Conservation (phyloP, 306 rosid genomes). For the Dalbergia cochinchinensis region DNA sequence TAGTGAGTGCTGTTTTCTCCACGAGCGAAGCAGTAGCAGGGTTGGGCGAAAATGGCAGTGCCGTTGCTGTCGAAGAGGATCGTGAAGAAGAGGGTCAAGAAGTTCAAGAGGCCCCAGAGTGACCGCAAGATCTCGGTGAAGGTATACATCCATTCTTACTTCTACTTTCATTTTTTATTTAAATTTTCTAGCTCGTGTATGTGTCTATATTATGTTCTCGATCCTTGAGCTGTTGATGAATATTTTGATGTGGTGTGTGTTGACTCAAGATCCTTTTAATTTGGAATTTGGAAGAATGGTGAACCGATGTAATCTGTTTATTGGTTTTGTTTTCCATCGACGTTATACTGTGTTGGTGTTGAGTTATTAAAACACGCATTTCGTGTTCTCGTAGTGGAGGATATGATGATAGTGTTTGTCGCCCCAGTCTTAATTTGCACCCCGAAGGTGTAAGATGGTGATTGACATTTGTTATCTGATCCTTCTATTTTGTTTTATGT, state of each 20-base stretch:
- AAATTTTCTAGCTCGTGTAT: too few species aligned
- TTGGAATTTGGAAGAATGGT: too few species aligned
- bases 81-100: slow-evolving; percentile 85
- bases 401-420: slow-evolving; percentile 68
- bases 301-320: too few species aligned
- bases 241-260: too few species aligned
- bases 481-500: neutral
- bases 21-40: neutral
- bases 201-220: too few species aligned
- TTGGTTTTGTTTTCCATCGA: too few species aligned
- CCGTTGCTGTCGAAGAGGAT: slow-evolving; percentile 75
- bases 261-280: too few species aligned
- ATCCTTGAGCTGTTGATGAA: too few species aligned
- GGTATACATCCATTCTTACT: slow-evolving; percentile 44
- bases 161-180: neutral
- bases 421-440: slow-evolving; percentile 94
- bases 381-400: neutral
- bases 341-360: neutral
- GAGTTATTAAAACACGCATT: neutral
- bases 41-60: slow-evolving; percentile 58
- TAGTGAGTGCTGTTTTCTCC: too few species aligned
- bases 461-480: slow-evolving; percentile 77
- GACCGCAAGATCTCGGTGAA: slow-evolving; percentile 84
- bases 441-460: slow-evolving; percentile 72
- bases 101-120: slow-evolving; percentile 80